These are phyloP conservation scores for Asterophora lycoperdoides DNA, from an alignment of 768 basidiomycete species.

Conservation along the genomic window DNA sequence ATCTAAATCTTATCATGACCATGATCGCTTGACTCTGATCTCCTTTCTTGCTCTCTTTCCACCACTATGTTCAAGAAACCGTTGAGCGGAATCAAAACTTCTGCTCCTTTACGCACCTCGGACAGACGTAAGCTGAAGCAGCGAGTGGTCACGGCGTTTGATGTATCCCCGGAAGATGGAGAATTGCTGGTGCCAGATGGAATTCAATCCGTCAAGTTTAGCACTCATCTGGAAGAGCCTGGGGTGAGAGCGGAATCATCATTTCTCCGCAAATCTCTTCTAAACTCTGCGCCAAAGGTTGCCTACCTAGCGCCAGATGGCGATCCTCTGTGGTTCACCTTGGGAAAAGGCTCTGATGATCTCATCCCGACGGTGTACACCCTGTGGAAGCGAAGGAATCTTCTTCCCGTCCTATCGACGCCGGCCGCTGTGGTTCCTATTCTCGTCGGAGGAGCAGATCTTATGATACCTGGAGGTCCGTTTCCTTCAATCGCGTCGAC, in stretches of 20 bases:
- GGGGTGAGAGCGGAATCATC: slow-evolving; percentile 41
- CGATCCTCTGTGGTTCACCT: slow-evolving; percentile 75
- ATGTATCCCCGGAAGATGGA: slow-evolving; percentile 50
- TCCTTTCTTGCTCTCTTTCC: not conserved
- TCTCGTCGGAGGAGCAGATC: slow-evolving; percentile 75
- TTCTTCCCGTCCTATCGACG: slow-evolving; percentile 71
- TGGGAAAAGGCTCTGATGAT: slow-evolving; percentile 63
- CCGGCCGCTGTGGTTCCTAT: slow-evolving; percentile 67
- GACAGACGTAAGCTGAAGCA: slow-evolving; percentile 71
- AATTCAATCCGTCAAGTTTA: slow-evolving; percentile 63
- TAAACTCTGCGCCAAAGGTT: slow-evolving; percentile 37
- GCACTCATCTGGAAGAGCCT: slow-evolving; percentile 56
- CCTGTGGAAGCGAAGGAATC: slow-evolving; percentile 65
- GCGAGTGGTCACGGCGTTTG: slow-evolving; percentile 46
- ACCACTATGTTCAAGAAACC: slow-evolving; percentile 76
- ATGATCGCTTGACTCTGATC: not conserved
- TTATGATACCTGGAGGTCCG: slow-evolving; percentile 85
- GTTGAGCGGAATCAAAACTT: slow-evolving; percentile 62
- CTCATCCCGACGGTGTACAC: slow-evolving; percentile 82
- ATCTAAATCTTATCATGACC: slow-evolving; percentile 11
- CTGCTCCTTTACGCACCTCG: slow-evolving; percentile 69
- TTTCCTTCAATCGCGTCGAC: slow-evolving; percentile 4
- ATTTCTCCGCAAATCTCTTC: not conserved
- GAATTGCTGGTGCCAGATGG: slow-evolving; percentile 74
- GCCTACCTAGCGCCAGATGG: slow-evolving; percentile 61